Base-by-base conservation (phyloP, 73 alveolate genomes). In the Paramecium tetraurelia region DNA sequence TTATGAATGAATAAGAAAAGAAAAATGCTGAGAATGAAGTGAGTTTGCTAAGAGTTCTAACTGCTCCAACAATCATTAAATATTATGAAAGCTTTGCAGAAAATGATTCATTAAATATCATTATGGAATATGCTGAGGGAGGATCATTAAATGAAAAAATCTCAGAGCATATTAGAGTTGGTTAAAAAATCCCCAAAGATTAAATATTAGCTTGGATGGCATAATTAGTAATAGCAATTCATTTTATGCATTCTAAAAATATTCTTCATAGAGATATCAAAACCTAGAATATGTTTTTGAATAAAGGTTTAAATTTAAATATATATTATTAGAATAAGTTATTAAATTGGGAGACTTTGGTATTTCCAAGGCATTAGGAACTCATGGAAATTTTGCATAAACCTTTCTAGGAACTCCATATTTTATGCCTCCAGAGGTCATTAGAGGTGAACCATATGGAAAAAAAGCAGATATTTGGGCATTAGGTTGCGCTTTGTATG, bases 391-490 rank as follows among this genome's bases (percentile, higher is more conserved):
- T 50, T 69, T 93, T 87, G 98, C 99, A 40, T 92, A 95, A 70
- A 97, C 99, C 12, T 93, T 97, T 57, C 94, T 97, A 31, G 99
- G 99, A 12, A 98, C 99, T n/a, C 99, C 99, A 1, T 98, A 97
- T 86, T 97, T 92, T 94, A 97, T 98, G 98, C 93, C 99, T 46
- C 99, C 99, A 0, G 99, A 98, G 93, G 97, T 98, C 83, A 94
- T 99, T 80, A 93, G 86, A 85, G 99, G 98, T 48, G 96, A 95
- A 58, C 94, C 97, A 1, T 98, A 98, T 93, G 99, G 98, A 50
- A 96, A 93, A 31, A 97, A 97, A 93, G 98, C 99, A 83, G 99
- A 98, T 92, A 96, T 98, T 27, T 98, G 99, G 99, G 98, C 99
- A 27, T 86, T 98, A 50, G 99, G 99, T 5, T 97, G 99, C 85